Evolutionary conservation across 2,329 filamentous ascomycete genomes (phyloP).

Genomic region (Penicillium verrucosum): DNA sequence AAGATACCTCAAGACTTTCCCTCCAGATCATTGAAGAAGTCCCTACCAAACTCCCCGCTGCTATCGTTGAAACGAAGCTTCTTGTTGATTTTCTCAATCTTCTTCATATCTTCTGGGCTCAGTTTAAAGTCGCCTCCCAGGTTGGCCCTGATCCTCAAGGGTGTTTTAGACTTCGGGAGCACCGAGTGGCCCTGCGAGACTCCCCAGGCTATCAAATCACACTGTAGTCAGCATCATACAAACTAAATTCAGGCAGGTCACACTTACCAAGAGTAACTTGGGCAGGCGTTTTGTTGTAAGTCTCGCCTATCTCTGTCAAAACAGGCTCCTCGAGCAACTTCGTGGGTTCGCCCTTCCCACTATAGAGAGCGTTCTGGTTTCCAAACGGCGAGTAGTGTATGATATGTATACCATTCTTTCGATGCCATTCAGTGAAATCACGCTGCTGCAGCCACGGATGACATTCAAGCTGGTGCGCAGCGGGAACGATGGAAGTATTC

Average conservation of each 20-base stretch:
- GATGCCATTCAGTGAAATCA: slow-evolving; percentile 50
- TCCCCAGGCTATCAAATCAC: slow-evolving; percentile 47
- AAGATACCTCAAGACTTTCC: slow-evolving; percentile 43
- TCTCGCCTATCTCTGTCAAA: slow-evolving; percentile 51
- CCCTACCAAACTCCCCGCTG: slow-evolving; percentile 53
- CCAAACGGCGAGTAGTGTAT: slow-evolving; percentile 56
- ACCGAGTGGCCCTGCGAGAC: slow-evolving; percentile 51
- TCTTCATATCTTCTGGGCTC: slow-evolving; percentile 54
- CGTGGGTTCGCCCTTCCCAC: slow-evolving; percentile 40
- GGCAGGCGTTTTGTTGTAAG: slow-evolving; percentile 50
- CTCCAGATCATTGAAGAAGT: slow-evolving; percentile 59
- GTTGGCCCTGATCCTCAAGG: slow-evolving; percentile 43
- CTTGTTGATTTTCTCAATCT: slow-evolving; percentile 55
- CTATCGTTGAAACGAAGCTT: slow-evolving; percentile 63
- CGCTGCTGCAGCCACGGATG: slow-evolving; percentile 54
- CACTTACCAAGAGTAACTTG: slow-evolving; percentile 49
- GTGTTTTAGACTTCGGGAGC: slow-evolving; percentile 53
- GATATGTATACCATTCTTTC: slow-evolving; percentile 51
- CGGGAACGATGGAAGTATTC: slow-evolving; percentile 45
- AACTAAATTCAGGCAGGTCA: slow-evolving; percentile 3
- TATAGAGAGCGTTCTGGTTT: slow-evolving; percentile 53
- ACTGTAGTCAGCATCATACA: neutral
- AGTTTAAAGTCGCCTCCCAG: slow-evolving; percentile 57
- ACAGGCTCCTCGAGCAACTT: slow-evolving; percentile 53
- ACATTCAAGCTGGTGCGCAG: slow-evolving; percentile 52